Base-by-base conservation (phyloP, 1,284 basidiomycete species). In the Cryptococcus sp. region DNA sequence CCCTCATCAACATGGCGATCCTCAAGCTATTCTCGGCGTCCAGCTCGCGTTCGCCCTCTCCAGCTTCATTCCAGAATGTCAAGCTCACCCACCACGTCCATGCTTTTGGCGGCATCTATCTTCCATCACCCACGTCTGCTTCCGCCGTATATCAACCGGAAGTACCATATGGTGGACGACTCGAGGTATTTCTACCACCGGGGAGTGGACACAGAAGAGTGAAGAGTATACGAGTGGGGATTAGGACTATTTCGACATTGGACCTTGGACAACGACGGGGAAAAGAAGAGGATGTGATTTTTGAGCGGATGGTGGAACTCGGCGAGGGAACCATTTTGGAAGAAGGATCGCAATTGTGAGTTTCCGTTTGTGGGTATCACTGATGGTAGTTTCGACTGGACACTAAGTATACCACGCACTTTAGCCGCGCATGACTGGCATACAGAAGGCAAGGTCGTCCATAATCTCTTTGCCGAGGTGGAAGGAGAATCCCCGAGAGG, bases 181-280 rank as follows among this genome's bases (percentile, higher is more conserved):
- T 69, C 7, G 63, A 66, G 46, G 54, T 69, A 19, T 50, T 48
- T 22, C 28, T 66, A 5, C 61, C 61, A 3, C 32, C 43, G 2
- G 63, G 62, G 2, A 46, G 39, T 7, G 66, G 66, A 1, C 47
- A 52, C 19, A 31, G 50, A 9, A 43, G 62, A 23, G 64, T 63
- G 36, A 64, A 64, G 37, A 53, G 61, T 1, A 65, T 73, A 43
- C 50, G 62, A 36, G 57, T 73, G 7, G 61, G 52, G 2, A 43
- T 69, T 2, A 48, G 57, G 36, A 59, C 57, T 11, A 46, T 55
- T 16, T 50, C 49, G 13, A 50, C 50, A 9, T 51, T 68, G 13
- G 50, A 63, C 46, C 64, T 68, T 58, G 62, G 62, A 2, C 37
- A 36, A 4, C 47, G 49, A 19, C 45, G 60, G 32, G 58, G 57